Conservation (phyloP, 139 green algal species). For the Marvania coccoides region DNA sequence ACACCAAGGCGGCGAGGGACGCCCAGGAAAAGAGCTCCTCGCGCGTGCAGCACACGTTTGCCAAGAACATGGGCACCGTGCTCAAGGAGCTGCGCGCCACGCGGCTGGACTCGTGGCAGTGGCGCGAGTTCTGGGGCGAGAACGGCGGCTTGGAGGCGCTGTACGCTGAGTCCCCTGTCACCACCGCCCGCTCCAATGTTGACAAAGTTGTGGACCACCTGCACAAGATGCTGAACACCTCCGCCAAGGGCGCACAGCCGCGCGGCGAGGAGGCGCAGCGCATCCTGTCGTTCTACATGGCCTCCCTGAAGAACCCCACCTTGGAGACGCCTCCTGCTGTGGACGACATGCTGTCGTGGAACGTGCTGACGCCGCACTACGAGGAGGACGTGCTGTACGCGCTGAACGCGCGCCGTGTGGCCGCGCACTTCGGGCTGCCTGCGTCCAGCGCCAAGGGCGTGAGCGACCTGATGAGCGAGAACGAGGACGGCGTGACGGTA, state of each 20-base stretch:
- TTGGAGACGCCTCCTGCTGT: conserved; percentile 44
- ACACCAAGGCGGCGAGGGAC: background rate
- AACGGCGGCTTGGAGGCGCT: conserved; percentile 13
- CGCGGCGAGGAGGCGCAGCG: conserved; percentile 56
- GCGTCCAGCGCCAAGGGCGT: conserved; percentile 7
- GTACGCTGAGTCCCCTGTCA: conserved; percentile 7
- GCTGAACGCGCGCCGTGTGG: conserved; percentile 25
- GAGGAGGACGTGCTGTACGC: conserved; percentile 67
- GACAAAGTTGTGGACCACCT: conserved; percentile 31
- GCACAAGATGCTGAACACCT: conserved; percentile 42
- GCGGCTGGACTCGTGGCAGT: conserved; percentile 4
- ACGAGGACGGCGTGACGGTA: conserved; percentile 29
- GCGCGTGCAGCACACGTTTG: conserved; percentile 9
- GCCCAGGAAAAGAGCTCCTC: background rate
- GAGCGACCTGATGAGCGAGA: conserved; percentile 22
- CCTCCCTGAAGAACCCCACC: conserved; percentile 46
- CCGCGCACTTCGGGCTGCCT: conserved; percentile 18
- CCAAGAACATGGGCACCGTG: background rate
- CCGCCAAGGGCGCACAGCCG: conserved; percentile 43
- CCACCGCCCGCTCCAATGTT: background rate
- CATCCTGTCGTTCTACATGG: conserved; percentile 68
- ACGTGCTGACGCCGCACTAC: conserved; percentile 65
- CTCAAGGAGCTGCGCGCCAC: background rate
- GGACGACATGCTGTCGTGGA: conserved; percentile 58
- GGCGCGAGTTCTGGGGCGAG: conserved; percentile 20